Evolutionary conservation across 495 filamentous ascomycete species (phyloP).

Genomic region (Xylaria palmicola): DNA sequence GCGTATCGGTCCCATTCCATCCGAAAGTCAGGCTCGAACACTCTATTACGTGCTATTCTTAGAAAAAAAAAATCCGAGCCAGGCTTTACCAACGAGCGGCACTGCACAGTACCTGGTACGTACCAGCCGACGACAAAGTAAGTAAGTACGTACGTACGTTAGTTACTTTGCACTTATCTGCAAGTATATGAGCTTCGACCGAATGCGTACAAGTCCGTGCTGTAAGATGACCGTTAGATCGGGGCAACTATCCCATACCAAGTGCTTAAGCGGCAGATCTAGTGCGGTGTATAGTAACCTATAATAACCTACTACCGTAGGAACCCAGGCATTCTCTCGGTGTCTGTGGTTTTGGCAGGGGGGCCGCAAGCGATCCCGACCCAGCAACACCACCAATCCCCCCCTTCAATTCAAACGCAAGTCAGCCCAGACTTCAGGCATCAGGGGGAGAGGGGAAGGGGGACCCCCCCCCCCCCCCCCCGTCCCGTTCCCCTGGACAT

Average conservation of each 20-base stretch:
- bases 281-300: conserved; percentile 6
- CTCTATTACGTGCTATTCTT: conserved; percentile 14
- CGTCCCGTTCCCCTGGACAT: not conserved
- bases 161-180: not conserved
- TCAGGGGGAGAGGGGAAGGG: not conserved
- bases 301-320: conserved; percentile 6
- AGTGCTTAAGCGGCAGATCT: conserved; percentile 10
- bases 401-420: not conserved
- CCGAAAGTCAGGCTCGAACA: conserved; percentile 8
- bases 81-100: not conserved
- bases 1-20: conserved; percentile 4
- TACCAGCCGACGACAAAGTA: not conserved
- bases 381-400: no score
- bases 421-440: not conserved
- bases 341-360: not conserved
- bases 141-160: no score
- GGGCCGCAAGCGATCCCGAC: not conserved
- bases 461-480: not conserved
- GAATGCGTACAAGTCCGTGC: not conserved
- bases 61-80: conserved; percentile 10
- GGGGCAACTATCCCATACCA: conserved; percentile 3
- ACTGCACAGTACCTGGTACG: not conserved
- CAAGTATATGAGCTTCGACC: not conserved
- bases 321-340: not conserved
- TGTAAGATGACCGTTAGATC: conserved; percentile 12